Base-by-base conservation (phyloP, 2,329 filamentous ascomycete genomes). In the Pseudogymnoascus sp. region DNA sequence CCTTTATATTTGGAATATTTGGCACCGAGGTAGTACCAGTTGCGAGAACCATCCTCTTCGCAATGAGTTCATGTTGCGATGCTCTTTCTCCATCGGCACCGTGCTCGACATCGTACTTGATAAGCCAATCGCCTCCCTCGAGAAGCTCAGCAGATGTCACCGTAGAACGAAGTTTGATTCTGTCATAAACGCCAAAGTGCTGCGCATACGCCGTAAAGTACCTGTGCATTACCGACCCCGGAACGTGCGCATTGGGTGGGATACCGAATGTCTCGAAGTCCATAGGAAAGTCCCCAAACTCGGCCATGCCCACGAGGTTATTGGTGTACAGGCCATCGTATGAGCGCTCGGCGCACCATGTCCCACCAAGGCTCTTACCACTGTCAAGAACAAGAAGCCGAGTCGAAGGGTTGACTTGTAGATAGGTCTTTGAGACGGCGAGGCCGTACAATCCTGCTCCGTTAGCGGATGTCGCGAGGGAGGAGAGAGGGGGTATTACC, bases 251-350 rank as follows among this genome's bases (percentile, higher is more conserved):
- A 11, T 81, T 82, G 6, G 64, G 63, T 44, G 71, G 75, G 40
- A 64, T 59, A 10, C 62, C 59, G 26, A 61, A 64, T 7, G 56
- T 64, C 29, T 64, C 62, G 23, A 61, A 44, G 42, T 62, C 46
- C 66, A 68, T 68, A 10, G 87, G 86, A 65, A 89, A 90, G 68
- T 90, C 89, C 0, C 85, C 85, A 69, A 83, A 91, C 72, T 92
- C 87, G 68, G 86, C 90, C 0, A 84, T 88, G 1, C 88, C 88
- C 13, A 86, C 73, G 70, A 89, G 82, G 70, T 91, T 91, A 74
- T 92, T 91, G 62, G 83, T 86, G 68, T 85, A 87, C 46, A 93
- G 79, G 1, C 83, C 85, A 0, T 85, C 82, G 71, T 91, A 88
- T 1, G 90, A 73, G 1, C 88, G 81, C 40, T 87, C 78, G 63